Conservation (phyloP, 2,329 filamentous ascomycete genomes). For the Colletotrichum euphorbiae region DNA sequence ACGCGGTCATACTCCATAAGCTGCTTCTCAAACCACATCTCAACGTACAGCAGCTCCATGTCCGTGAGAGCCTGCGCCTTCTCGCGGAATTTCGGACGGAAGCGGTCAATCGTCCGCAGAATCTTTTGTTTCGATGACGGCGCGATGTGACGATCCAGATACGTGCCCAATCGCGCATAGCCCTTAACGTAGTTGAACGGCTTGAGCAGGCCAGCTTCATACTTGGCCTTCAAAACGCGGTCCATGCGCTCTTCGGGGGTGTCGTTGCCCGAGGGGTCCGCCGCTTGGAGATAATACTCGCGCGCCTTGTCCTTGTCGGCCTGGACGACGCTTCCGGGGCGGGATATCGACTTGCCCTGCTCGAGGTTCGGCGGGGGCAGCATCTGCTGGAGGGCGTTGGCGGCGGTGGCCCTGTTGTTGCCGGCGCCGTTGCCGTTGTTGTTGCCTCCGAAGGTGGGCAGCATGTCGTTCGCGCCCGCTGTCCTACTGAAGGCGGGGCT, state of each 20-base stretch:
- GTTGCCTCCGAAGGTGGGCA: conserved; percentile 62
- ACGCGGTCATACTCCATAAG: conserved; percentile 98
- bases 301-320: conserved; percentile 80
- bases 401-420: conserved; percentile 40
- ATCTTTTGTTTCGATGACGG: conserved; percentile 90
- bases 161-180: conserved; percentile 88
- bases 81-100: conserved; percentile 94
- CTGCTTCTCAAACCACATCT: conserved; percentile 99
- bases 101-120: conserved; percentile 88
- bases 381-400: conserved; percentile 51
- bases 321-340: conserved; percentile 70
- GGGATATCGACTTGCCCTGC: conserved; percentile 67
- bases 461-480: conserved; percentile 58
- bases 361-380: conserved; percentile 59
- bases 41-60: conserved; percentile 92
- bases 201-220: conserved; percentile 92
- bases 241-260: conserved; percentile 96
- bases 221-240: conserved; percentile 92
- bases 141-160: conserved; percentile 91
- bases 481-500: conserved; percentile 55
- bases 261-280: conserved; percentile 87
- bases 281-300: conserved; percentile 97
- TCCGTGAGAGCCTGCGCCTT: conserved; percentile 93
- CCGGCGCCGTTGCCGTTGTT: conserved; percentile 38
- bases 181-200: conserved; percentile 99